phyloP scores from a whole-genome alignment of 805 yeast species.

The Wickerhamomyces strasburgensis region DNA sequence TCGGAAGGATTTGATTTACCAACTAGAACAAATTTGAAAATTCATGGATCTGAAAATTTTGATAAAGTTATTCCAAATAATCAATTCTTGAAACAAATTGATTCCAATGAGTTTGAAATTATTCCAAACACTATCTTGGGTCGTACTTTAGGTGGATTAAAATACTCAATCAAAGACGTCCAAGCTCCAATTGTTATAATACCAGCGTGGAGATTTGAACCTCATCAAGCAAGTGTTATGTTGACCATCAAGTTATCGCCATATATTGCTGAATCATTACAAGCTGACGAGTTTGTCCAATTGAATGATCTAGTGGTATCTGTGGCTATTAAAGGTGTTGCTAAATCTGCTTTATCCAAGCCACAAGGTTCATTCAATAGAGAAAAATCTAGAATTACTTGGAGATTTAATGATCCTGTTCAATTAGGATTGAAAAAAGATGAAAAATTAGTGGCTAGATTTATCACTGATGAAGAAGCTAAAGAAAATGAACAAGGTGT shows the following conservation, averaged over 20 bases:
- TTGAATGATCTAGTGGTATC: conserved; percentile 36
- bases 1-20: conserved; percentile 32
- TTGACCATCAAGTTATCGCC: conserved; percentile 59
- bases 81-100: conserved; percentile 47
- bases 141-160: conserved; percentile 74
- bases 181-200: conserved; percentile 64
- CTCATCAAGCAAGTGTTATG: conserved; percentile 79
- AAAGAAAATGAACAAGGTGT: conserved; percentile 73
- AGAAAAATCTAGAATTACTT: conserved; percentile 80
- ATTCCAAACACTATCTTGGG: conserved; percentile 48
- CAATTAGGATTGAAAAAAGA: conserved; percentile 36
- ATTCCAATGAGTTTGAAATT: conserved; percentile 37
- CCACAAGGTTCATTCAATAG: conserved; percentile 90
- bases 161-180: conserved; percentile 55
- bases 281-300: conserved; percentile 32
- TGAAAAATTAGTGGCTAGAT: conserved; percentile 78
- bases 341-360: conserved; percentile 74
- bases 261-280: conserved; percentile 32
- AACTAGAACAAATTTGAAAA: conserved; percentile 36
- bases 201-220: conserved; percentile 89
- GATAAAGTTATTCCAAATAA: conserved; percentile 48
- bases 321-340: conserved; percentile 59
- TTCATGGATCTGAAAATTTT: conserved; percentile 36
- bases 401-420: conserved; percentile 58
- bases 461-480: conserved; percentile 68